phyloP scores from a whole-genome alignment of 495 filamentous ascomycete genomes.

The Margaritispora aquatica region DNA sequence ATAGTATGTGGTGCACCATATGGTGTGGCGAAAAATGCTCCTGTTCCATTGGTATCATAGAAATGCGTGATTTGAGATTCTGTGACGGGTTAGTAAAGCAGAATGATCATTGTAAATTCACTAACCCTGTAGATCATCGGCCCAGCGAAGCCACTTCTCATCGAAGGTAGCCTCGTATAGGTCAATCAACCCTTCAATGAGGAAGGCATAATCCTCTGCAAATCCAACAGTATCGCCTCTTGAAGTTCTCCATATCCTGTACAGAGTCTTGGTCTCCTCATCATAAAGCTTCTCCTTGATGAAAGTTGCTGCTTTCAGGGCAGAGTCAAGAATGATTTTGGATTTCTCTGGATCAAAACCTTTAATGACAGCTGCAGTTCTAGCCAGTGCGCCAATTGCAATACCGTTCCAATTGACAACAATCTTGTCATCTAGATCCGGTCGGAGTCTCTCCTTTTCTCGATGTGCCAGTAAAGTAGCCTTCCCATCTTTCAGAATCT shows the following conservation, averaged over 20 bases:
- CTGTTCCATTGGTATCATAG: slow-evolving; percentile 48
- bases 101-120: background rate
- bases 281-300: slow-evolving; percentile 76
- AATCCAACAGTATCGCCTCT: slow-evolving; percentile 67
- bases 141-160: slow-evolving; percentile 72
- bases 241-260: slow-evolving; percentile 72
- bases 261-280: slow-evolving; percentile 51
- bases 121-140: slow-evolving; percentile 74
- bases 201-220: slow-evolving; percentile 92
- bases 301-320: slow-evolving; percentile 65
- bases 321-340: slow-evolving; percentile 53
- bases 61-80: slow-evolving; percentile 64
- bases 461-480: slow-evolving; percentile 68
- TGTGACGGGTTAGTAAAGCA: slow-evolving; percentile 22
- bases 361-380: slow-evolving; percentile 61
- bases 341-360: slow-evolving; percentile 52
- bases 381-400: slow-evolving; percentile 75
- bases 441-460: slow-evolving; percentile 67
- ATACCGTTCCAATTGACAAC: slow-evolving; percentile 85
- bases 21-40: slow-evolving; percentile 85
- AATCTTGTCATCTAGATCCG: slow-evolving; percentile 88
- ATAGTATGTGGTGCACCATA: slow-evolving; percentile 63
- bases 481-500: slow-evolving; percentile 61
- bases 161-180: slow-evolving; percentile 87
- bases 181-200: slow-evolving; percentile 78